Evolutionary conservation across 2,329 filamentous ascomycete genomes (phyloP).

Genomic region (Colletotrichum noveboracense): DNA sequence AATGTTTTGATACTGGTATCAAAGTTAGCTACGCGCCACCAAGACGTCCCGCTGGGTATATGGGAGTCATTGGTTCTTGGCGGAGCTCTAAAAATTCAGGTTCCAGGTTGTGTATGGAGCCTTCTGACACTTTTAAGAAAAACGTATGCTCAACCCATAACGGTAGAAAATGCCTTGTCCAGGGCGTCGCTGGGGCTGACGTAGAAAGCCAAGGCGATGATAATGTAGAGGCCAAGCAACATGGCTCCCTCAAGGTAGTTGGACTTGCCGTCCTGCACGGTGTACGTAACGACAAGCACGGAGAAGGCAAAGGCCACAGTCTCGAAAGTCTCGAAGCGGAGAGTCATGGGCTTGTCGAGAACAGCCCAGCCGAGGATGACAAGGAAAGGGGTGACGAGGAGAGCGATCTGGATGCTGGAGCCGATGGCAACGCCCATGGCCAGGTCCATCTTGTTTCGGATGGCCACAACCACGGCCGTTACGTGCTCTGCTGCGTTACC

Average conservation of each 20-base stretch:
- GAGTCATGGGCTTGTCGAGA: conserved; percentile 73
- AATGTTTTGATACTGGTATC: neutral
- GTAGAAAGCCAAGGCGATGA: conserved; percentile 67
- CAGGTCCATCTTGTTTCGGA: conserved; percentile 78
- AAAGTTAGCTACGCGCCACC: neutral
- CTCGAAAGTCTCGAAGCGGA: conserved; percentile 83
- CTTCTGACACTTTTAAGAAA: neutral
- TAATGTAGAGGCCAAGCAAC: conserved; percentile 60
- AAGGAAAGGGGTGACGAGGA: conserved; percentile 80
- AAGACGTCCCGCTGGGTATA: neutral
- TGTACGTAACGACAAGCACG: conserved; percentile 77
- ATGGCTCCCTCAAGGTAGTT: conserved; percentile 86
- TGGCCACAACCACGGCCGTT: conserved; percentile 79
- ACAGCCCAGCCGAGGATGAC: conserved; percentile 82
- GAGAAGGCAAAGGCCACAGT: conserved; percentile 80
- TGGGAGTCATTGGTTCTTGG: neutral
- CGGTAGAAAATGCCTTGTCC: conserved; percentile 35
- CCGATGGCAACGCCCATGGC: conserved; percentile 82
- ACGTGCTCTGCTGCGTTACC: conserved; percentile 84
- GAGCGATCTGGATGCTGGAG: conserved; percentile 81
- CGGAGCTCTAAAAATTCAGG: neutral
- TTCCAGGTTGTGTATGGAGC: neutral
- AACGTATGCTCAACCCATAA: conserved; percentile 2
- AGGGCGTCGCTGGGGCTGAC: conserved; percentile 57
- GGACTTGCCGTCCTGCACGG: conserved; percentile 80